phyloP scores from a whole-genome alignment of 371 early-diverging fungal species.

The Mortierella sp. region DNA sequence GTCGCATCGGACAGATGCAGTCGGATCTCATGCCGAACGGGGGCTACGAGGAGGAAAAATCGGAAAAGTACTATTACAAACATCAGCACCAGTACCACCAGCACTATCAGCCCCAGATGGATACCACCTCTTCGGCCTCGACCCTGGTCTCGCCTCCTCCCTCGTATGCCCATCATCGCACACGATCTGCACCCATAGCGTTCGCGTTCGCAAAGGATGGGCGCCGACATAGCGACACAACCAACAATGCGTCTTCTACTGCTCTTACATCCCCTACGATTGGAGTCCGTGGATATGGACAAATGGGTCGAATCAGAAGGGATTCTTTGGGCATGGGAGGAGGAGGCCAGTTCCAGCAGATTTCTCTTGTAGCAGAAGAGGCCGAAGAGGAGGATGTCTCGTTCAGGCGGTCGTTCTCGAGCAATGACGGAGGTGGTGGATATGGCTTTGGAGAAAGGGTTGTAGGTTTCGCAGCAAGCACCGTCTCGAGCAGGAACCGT shows the following conservation, averaged over 20 bases:
- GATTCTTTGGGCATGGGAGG: not conserved
- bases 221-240: slow-evolving; percentile 2
- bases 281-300: not conserved
- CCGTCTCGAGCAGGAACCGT: slow-evolving; percentile 8
- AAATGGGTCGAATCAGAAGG: not conserved
- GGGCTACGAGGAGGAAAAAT: slow-evolving; percentile 6
- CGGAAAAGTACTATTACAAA: slow-evolving; percentile 22
- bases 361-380: slow-evolving; percentile 16
- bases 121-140: slow-evolving; percentile 13
- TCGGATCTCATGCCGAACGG: slow-evolving; percentile 20
- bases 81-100: slow-evolving; percentile 6
- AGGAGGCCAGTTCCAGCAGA: slow-evolving; percentile 24
- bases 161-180: slow-evolving; percentile 31
- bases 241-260: not conserved
- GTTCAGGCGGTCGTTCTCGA: slow-evolving; percentile 21
- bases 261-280: not conserved
- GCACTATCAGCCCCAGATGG: not conserved
- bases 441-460: not conserved
- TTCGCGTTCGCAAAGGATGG: slow-evolving; percentile 13
- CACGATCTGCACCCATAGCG: slow-evolving; percentile 28
- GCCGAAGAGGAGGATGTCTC: slow-evolving; percentile 22
- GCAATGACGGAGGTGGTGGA: not conserved
- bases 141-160: slow-evolving; percentile 20
- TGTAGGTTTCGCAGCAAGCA: not conserved
- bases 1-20: slow-evolving; percentile 28